Base-by-base conservation (phyloP, 2,329 filamentous ascomycete genomes). In the Talaromyces pinophilus region DNA sequence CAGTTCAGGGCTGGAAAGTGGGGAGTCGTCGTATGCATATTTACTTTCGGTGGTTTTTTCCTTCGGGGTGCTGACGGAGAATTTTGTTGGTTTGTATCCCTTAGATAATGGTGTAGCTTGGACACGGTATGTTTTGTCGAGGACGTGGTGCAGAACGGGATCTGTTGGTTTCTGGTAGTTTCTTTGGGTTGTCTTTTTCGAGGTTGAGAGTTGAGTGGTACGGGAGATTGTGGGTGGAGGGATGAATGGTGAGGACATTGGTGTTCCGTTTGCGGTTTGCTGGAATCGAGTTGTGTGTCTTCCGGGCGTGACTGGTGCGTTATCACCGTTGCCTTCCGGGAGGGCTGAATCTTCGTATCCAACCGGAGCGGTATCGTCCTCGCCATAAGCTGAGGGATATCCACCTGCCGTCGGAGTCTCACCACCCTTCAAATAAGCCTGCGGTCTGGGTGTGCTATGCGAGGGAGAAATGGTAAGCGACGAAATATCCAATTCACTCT, bases 81-180 rank as follows among this genome's bases (percentile, higher is more conserved):
- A 76, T 66, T 76, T 76, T 67, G 76, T 71, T 15, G 66, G 62
- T 62, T 65, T 64, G 59, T 62, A 67, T 66, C 82, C 80, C 48
- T 80, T 81, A 10, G 88, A 90, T 71, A 95, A 89, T 0, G 95
- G 95, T 10, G 95, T 99, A 5, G 94, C 92, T 78, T 96, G 92
- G 28, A 99, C 85, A 38, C 94, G 92, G 81, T 96, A 99, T 66
- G 91, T 97, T 80, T 96, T 97, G 82, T 98, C 93, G 5, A 96
- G 87, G n/a, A 98, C 85, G 67, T 91, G 91, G 77, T 98, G 94
- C 48, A 99, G 85, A 8, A 98, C 83, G 2, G 92, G 91, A 74
- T 97, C 92, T 7, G 75, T 74, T 4, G 72, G 72, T 79, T 77
- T 82, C 13, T 74, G 72, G 54, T 78, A 75, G 13, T 74, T 70